Base-by-base conservation (phyloP, 495 filamentous ascomycete species). In the Podospora conica region DNA sequence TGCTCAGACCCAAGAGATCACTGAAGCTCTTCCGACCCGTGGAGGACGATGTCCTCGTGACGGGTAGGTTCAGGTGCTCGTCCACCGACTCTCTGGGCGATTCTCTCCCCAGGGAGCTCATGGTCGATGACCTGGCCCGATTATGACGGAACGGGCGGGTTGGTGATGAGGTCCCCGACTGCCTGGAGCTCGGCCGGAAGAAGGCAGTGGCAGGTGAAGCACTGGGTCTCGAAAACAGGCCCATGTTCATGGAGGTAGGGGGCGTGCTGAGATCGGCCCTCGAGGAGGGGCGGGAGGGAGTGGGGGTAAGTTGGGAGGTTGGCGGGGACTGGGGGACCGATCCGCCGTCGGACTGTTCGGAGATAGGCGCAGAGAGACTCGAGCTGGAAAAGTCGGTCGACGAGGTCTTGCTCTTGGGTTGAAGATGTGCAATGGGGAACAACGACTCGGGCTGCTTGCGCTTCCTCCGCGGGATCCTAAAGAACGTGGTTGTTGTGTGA, bases 11-110 rank as follows among this genome's bases (percentile, higher is more conserved):
- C 68, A 97, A 89, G 5, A 98, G 82, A 69, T 93, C 93, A 58
- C 92, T 89, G 65, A 99, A 89, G 75, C 95, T 97, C 74, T 90
- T 93, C 54, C 94, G 84, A 1, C 93, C 93, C 21, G 85, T 94
- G 0, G 92, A 96, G 1, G 89, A 90, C 0, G 93, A 96, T 3
- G 88, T 92, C 28, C 91, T 85, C 3, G 83, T 80, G 22, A 83
- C 86, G 5, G 84, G 86, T 66, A 64, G 81, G 76, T 68, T 84
- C 61, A 74, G 85, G 80, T 69, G 90, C 80, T 83, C 64, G 78
- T 87, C 71, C 78, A 82, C 64, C 79, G 86, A 75, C 72, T 76
- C 71, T 87, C 87, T 68, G 3, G 75, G 75, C 1, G 75, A 74
- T 18, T 70, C 67, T 53, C 68, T 71, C 81, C 88, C 69, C 71